Evolutionary conservation across 2,329 filamentous ascomycete genomes (phyloP), one percentile per base, ranked within the genome.

Genomic region (Stagonosporopsis rhizophila): DNA sequence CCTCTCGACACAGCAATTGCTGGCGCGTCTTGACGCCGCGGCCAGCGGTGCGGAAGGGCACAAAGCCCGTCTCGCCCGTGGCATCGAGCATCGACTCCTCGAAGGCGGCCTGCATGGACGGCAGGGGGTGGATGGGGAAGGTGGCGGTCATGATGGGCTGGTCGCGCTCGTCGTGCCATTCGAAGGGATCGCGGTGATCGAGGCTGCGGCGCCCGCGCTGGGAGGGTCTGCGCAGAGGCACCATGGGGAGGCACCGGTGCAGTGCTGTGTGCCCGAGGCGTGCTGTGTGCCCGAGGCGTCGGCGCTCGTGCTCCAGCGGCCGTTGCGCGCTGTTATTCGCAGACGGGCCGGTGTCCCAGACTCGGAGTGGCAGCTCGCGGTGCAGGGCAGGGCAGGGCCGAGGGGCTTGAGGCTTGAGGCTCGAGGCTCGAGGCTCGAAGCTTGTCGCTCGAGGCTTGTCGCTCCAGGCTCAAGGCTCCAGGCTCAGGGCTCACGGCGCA

Each of bases 21-120:
- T 75, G 73, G 23, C 73, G 68, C 12, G 65, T 60, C 59, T 77
- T 75, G 44, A 74, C 60, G 49, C 61, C 66, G 48, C 66, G 68
- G 40, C 73, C 83, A 75, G 53, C 80, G 39, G 61, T 79, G 44
- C 79, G 80, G 59, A 69, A 71, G 61, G 71, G 63, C 44, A 71
- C 58, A 60, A 65, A 67, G 58, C 65, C 67, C 2, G 69, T 72
- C 61, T 74, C 69, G 59, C 73, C 55, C 83, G 76, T 71, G 82
- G 88, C 88, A 70, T 95, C 91, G 54, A 86, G 79, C 65, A 95
- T 85, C 2, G 90, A 94, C 77, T 95, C 91, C 66, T 90, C 87
- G 72, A 96, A 95, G 59, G 91, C 90, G 59, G 84, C 85, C 74
- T 95, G 91, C 85, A 95, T 90, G 27, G 85, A 83, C 15, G 85